Conservation (phyloP, 768 basidiomycete species). For the Mycena floridula region DNA sequence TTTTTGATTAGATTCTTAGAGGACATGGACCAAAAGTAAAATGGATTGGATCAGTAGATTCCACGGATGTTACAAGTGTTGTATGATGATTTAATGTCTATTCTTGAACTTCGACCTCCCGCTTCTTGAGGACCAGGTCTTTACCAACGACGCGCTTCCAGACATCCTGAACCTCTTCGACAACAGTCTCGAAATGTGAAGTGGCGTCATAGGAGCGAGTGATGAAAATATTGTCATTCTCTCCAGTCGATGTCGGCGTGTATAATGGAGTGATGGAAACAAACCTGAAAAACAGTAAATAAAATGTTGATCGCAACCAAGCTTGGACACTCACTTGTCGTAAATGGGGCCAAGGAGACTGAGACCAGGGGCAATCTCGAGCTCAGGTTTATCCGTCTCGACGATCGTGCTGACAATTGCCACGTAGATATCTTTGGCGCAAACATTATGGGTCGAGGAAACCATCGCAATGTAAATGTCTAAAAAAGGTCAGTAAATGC, state of each 20-base stretch:
- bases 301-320: not conserved
- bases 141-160: constrained; percentile 83
- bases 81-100: constrained; percentile 13
- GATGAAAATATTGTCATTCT: constrained; percentile 89
- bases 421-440: constrained; percentile 90
- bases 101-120: constrained; percentile 62
- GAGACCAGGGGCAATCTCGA: constrained; percentile 89
- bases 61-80: not conserved
- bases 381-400: constrained; percentile 88
- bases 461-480: constrained; percentile 99
- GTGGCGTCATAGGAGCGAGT: constrained; percentile 98
- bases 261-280: constrained; percentile 84
- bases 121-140: constrained; percentile 83
- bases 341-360: constrained; percentile 87
- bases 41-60: not conserved
- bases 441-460: constrained; percentile 95
- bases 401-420: constrained; percentile 99
- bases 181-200: constrained; percentile 97
- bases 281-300: constrained; percentile 51
- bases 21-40: not conserved
- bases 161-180: constrained; percentile 94
- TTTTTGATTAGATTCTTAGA: constrained; percentile 30
- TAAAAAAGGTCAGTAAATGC: constrained; percentile 22
- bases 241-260: constrained; percentile 78
- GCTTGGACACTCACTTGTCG: constrained; percentile 67